These are phyloP conservation scores for Paramecium caudatum DNA, from an alignment of 73 alveolate species.

Conservation along the genomic window DNA sequence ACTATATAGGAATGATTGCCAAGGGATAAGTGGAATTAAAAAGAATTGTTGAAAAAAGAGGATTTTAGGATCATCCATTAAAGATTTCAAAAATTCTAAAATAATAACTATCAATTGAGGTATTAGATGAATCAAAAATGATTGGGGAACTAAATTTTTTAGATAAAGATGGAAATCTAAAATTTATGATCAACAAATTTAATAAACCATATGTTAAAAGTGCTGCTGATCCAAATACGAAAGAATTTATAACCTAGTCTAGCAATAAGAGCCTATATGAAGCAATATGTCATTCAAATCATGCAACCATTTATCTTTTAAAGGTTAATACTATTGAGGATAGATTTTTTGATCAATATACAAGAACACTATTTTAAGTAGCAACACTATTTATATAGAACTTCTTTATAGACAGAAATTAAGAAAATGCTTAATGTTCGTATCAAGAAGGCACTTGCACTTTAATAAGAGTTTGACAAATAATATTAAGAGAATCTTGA, in stretches of 20 bases:
- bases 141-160: slow-evolving; percentile 42
- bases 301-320: background rate
- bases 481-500: background rate
- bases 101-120: background rate
- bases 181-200: slow-evolving; percentile 27
- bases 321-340: slow-evolving; percentile 13
- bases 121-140: background rate
- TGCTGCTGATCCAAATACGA: slow-evolving; percentile 36
- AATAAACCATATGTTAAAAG: slow-evolving; percentile 29
- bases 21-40: slow-evolving; percentile 16
- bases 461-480: slow-evolving; percentile 1
- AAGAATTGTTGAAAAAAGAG: slow-evolving; percentile 22
- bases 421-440: slow-evolving; percentile 50
- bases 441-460: background rate
- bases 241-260: background rate
- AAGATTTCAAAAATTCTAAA: background rate
- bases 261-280: slow-evolving; percentile 2
- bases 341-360: slow-evolving; percentile 22
- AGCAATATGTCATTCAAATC: slow-evolving; percentile 52
- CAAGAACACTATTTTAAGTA: slow-evolving; percentile 41
- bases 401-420: slow-evolving; percentile 36
- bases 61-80: slow-evolving; percentile 53
- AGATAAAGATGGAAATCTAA: slow-evolving; percentile 36
- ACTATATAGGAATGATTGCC: background rate
- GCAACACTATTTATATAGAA: background rate